These are phyloP conservation scores for Chalaropsis ovoidea DNA, from an alignment of 2,329 filamentous ascomycete species.

Conservation along the genomic window DNA sequence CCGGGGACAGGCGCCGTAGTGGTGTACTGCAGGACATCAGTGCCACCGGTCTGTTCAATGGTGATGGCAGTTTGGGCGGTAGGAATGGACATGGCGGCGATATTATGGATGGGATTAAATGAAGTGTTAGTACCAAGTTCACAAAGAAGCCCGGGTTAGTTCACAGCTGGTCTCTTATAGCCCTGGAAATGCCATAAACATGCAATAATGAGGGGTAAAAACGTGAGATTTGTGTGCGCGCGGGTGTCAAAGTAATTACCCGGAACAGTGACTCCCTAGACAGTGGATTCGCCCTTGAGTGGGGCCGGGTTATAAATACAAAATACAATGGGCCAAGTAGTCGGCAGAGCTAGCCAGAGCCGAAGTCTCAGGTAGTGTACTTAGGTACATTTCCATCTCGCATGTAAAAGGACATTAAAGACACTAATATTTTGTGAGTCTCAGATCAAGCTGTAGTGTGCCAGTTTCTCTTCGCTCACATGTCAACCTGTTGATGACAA, in stretches of 20 bases:
- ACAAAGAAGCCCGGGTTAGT: not conserved
- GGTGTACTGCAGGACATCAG: constrained; percentile 62
- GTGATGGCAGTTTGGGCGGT: constrained; percentile 55
- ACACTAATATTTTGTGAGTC: too few species aligned
- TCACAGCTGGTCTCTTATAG: not conserved
- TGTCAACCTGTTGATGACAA: not conserved
- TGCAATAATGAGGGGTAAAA: not conserved
- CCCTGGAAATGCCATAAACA: not conserved
- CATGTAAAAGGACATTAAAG: too few species aligned
- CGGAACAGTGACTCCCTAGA: not conserved
- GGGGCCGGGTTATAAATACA: constrained; percentile 7
- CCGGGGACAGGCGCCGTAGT: constrained; percentile 35
- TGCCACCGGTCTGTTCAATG: constrained; percentile 54
- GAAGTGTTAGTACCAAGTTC: not conserved
- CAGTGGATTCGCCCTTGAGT: not conserved
- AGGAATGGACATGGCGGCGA: constrained; percentile 56
- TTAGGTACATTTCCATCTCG: too few species aligned
- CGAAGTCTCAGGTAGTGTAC: too few species aligned
- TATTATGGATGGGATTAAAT: not conserved
- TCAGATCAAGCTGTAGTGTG: not conserved
- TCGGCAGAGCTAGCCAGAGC: too few species aligned
- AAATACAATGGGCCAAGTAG: too few species aligned
- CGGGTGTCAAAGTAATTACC: constrained; percentile 7
- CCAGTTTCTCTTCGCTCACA: not conserved
- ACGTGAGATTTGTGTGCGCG: constrained; percentile 8